phyloP scores from a whole-genome alignment of 2,329 filamentous ascomycete species.

The Paramyrothecium roridum region DNA sequence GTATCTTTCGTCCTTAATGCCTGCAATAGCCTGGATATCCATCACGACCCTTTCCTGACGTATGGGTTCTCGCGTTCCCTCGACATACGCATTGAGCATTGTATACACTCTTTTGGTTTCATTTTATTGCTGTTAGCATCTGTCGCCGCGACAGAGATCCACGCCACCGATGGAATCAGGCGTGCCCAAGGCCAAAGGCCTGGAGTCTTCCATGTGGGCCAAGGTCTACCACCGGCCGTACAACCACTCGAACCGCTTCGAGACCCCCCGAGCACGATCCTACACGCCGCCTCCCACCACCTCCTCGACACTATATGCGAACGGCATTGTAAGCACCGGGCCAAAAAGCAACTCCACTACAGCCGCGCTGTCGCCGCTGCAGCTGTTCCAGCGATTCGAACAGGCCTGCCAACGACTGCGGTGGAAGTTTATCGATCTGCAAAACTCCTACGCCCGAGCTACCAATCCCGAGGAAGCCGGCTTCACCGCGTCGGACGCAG shows the following conservation, averaged over 20 bases:
- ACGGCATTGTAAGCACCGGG: conserved; percentile 3
- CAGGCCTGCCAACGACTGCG: conserved; percentile 58
- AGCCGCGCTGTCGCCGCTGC: conserved; percentile 18
- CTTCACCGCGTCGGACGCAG: conserved; percentile 41
- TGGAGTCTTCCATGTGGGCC: conserved; percentile 10
- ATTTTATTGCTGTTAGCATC: too few relatives aligned
- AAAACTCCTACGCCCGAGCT: conserved; percentile 53
- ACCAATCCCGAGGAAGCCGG: conserved; percentile 30
- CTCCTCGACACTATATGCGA: conserved; percentile 1
- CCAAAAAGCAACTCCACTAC: conserved; percentile 10
- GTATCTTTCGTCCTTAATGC: too few relatives aligned
- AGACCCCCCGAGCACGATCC: conserved; percentile 5
- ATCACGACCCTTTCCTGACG: too few relatives aligned
- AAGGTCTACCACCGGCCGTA: not conserved
- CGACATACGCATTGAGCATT: too few relatives aligned
- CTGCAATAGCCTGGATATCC: too few relatives aligned
- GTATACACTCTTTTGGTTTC: too few relatives aligned
- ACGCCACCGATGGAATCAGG: not conserved
- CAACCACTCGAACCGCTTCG: conserved; percentile 1
- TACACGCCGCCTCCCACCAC: conserved; percentile 9
- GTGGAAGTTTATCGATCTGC: conserved; percentile 62
- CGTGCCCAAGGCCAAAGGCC: conserved; percentile 1
- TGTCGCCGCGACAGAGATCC: too few relatives aligned
- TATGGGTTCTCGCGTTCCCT: too few relatives aligned
- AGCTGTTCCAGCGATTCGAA: conserved; percentile 54